These are phyloP conservation scores for Fusarium globosum DNA, from an alignment of 2,329 filamentous ascomycete genomes.

Conservation along the genomic window DNA sequence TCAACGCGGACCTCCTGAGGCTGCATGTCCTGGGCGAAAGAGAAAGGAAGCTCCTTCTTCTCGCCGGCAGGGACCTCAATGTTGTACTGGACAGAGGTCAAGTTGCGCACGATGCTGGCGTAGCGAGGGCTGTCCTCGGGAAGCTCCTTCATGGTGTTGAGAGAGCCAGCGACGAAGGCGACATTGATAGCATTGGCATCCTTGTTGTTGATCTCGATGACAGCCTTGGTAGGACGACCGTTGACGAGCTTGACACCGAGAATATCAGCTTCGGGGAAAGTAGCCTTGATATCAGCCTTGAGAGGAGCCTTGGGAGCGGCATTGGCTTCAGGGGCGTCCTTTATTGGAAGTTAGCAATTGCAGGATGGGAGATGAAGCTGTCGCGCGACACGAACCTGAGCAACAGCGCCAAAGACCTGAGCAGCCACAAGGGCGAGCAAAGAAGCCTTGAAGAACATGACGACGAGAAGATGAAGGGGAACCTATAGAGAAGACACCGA, in stretches of 20 bases:
- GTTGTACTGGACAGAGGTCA: constrained; percentile 81
- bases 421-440: constrained; percentile 78
- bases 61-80: constrained; percentile 79
- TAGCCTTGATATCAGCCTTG: constrained; percentile 72
- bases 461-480: constrained; percentile 24
- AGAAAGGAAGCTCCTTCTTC: constrained; percentile 81
- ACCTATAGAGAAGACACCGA: constrained; percentile 22
- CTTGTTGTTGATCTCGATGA: constrained; percentile 86
- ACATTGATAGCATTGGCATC: constrained; percentile 81
- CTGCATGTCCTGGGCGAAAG: constrained; percentile 90
- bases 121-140: constrained; percentile 57
- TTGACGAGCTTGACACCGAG: constrained; percentile 98
- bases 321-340: constrained; percentile 38
- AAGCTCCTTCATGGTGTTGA: constrained; percentile 68
- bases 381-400: constrained; percentile 63
- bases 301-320: constrained; percentile 49
- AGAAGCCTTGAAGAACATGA: constrained; percentile 81
- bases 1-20: constrained; percentile 88
- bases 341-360: not conserved
- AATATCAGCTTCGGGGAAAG: constrained; percentile 78
- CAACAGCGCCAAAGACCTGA: constrained; percentile 72
- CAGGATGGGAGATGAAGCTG: not conserved
- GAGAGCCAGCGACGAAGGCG: constrained; percentile 78
- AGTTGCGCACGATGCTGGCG: constrained; percentile 79
- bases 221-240: constrained; percentile 83